phyloP scores from a whole-genome alignment of 202 grass and related monocot genomes.

The Sporobolus alterniflorus region DNA sequence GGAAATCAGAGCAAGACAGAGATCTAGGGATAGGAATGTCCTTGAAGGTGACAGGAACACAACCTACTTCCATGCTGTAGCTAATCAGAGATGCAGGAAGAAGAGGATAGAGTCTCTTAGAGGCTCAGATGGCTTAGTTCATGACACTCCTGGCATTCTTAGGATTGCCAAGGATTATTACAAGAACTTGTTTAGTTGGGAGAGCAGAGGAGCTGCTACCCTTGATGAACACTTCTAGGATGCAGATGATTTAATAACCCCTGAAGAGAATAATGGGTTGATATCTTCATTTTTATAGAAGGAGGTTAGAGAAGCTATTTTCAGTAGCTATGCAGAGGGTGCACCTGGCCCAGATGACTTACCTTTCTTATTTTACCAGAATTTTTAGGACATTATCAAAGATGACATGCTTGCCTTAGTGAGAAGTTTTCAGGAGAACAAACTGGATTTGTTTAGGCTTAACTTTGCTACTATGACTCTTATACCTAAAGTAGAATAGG shows the following conservation, averaged over 20 bases:
- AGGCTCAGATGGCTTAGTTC: neutral
- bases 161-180: neutral
- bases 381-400: neutral
- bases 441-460: neutral
- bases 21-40: neutral
- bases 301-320: neutral
- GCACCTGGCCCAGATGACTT: too few relatives aligned
- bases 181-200: neutral
- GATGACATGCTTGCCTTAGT: neutral
- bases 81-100: neutral
- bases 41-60: neutral
- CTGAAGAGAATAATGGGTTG: neutral
- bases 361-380: neutral
- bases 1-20: neutral
- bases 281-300: neutral
- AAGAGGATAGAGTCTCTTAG: neutral
- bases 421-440: neutral
- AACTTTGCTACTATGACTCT: neutral
- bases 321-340: too few relatives aligned
- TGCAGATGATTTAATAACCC: rapidly evolving
- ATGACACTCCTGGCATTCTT: neutral
- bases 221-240: neutral
- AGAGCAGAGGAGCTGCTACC: neutral
- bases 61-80: neutral
- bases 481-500: neutral